Conservation (phyloP, 2,329 filamentous ascomycete species). For the Epichloe bromicola region DNA sequence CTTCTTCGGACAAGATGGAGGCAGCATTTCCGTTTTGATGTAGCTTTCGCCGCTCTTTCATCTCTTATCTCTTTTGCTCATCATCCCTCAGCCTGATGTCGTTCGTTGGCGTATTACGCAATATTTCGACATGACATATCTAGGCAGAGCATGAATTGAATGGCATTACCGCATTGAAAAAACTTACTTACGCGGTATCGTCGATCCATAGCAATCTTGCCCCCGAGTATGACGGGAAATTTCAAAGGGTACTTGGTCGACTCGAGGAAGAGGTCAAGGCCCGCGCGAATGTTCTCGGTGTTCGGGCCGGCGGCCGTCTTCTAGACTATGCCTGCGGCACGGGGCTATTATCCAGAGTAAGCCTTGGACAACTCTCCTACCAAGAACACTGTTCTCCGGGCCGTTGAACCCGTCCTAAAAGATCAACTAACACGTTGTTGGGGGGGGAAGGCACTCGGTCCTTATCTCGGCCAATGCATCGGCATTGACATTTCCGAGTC, state of each 20-base stretch:
- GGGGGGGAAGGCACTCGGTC: constrained; percentile 10
- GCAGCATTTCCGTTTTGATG: too few relatives aligned
- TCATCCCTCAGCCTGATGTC: too few relatives aligned
- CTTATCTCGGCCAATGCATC: constrained; percentile 37
- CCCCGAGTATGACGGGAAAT: constrained; percentile 34
- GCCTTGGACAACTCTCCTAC: background rate
- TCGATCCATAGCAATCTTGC: constrained; percentile 15
- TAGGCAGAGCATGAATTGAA: background rate
- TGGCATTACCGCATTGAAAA: background rate
- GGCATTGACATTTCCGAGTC: constrained; percentile 59
- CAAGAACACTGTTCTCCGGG: too few relatives aligned
- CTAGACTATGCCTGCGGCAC: constrained; percentile 70
- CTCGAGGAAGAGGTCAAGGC: constrained; percentile 41
- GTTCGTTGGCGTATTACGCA: too few relatives aligned
- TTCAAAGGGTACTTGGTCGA: constrained; percentile 37
- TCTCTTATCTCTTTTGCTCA: too few relatives aligned
- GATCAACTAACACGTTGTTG: too few relatives aligned
- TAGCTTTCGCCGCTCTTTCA: too few relatives aligned
- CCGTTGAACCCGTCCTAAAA: too few relatives aligned
- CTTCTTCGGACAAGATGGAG: too few relatives aligned
- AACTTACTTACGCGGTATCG: background rate
- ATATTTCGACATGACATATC: background rate
- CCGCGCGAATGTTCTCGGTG: constrained; percentile 47
- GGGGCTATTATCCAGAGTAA: constrained; percentile 43
- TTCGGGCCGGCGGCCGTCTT: constrained; percentile 35